phyloP scores from a whole-genome alignment of 1,139 yeast genomes.

The Candida gigantensis region DNA sequence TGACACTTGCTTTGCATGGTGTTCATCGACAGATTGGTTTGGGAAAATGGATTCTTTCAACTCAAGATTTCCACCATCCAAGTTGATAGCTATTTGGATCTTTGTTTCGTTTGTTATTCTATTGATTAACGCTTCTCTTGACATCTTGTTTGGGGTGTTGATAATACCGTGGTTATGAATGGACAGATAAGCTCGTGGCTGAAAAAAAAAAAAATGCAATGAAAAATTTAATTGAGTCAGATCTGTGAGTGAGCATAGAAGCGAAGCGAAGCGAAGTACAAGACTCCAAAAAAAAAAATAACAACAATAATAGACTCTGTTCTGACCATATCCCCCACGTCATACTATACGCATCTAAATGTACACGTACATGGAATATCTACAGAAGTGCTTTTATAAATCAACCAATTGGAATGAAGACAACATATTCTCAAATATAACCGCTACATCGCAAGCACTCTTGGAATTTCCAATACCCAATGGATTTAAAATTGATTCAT shows the following conservation, averaged over 20 bases:
- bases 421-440: constrained; percentile 70
- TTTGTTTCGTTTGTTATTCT: constrained; percentile 92
- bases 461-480: constrained; percentile 75
- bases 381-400: constrained; percentile 67
- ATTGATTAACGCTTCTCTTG: constrained; percentile 31
- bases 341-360: constrained; percentile 29
- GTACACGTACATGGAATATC: constrained; percentile 85
- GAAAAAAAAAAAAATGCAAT: constrained; percentile 3
- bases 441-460: constrained; percentile 67
- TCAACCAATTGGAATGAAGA: constrained; percentile 78
- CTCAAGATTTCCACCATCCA: constrained; percentile 79
- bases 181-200: constrained; percentile 1
- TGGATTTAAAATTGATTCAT: constrained; percentile 65
- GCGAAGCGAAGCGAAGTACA: not conserved
- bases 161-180: not conserved
- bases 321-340: too few species aligned
- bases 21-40: constrained; percentile 32
- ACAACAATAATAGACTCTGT: not conserved
- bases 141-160: not conserved
- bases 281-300: not conserved
- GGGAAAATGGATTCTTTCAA: constrained; percentile 57
- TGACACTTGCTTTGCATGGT: constrained; percentile 64
- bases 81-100: constrained; percentile 78
- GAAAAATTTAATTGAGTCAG: too few species aligned
- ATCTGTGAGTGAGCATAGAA: too few species aligned